Conservation (phyloP, 2,329 filamentous ascomycete species). For the Emericellopsis cladophorae region DNA sequence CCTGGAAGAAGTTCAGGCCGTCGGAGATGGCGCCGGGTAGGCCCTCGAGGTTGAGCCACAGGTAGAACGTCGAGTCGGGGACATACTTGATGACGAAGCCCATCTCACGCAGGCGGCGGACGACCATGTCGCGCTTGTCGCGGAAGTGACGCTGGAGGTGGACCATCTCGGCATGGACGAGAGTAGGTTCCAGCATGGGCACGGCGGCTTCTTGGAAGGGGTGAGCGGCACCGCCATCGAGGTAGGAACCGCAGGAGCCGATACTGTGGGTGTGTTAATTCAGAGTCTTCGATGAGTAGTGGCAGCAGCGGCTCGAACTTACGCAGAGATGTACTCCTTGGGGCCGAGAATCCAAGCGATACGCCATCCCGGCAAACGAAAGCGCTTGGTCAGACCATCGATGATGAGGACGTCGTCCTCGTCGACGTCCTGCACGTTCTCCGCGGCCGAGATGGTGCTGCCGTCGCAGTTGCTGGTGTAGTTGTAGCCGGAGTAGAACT, state of each 20-base stretch:
- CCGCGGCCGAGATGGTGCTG: constrained; percentile 74
- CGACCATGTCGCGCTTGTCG: constrained; percentile 84
- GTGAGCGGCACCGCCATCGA: constrained; percentile 88
- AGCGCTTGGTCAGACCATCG: constrained; percentile 91
- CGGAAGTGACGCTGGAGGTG: constrained; percentile 82
- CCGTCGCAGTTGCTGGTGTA: constrained; percentile 90
- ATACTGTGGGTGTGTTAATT: constrained; percentile 35
- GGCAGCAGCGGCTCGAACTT: constrained; percentile 10
- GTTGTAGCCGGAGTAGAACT: constrained; percentile 95
- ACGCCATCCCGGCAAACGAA: constrained; percentile 90
- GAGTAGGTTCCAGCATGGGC: constrained; percentile 76
- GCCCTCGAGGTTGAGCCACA: constrained; percentile 53
- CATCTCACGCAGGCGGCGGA: constrained; percentile 67
- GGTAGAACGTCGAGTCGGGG: constrained; percentile 89
- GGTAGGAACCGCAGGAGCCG: constrained; percentile 82
- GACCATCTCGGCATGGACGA: constrained; percentile 76
- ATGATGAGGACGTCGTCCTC: constrained; percentile 88
- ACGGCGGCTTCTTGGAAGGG: constrained; percentile 93
- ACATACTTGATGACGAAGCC: constrained; percentile 77
- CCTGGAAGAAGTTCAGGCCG: constrained; percentile 93
- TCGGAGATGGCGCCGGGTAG: constrained; percentile 77
- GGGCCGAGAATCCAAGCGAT: constrained; percentile 94
- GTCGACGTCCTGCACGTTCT: constrained; percentile 83
- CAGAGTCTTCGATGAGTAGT: no score
- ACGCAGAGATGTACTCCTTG: constrained; percentile 86